phyloP scores from a whole-genome alignment of 2,329 filamentous ascomycete genomes.

The Fusarium sterilihyphosum region DNA sequence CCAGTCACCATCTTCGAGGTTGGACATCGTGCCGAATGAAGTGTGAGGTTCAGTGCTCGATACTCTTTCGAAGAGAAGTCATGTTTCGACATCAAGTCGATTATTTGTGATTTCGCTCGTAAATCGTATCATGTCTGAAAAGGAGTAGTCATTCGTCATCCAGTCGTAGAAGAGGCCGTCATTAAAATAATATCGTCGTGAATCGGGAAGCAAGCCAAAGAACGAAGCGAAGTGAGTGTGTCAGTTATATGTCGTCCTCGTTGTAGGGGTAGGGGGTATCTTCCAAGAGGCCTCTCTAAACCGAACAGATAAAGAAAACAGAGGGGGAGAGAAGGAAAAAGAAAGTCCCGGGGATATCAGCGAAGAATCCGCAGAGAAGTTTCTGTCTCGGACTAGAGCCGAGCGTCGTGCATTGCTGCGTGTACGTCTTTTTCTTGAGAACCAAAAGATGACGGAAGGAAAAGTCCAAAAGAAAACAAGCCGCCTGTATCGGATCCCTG shows the following conservation, averaged over 20 bases:
- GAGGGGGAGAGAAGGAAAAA: constrained; percentile 28
- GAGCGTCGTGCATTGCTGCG: constrained; percentile 71
- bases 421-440: constrained; percentile 65
- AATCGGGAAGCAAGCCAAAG: constrained; percentile 53
- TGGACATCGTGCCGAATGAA: constrained; percentile 46
- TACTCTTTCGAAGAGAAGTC: constrained; percentile 44
- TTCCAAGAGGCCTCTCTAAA: constrained; percentile 44
- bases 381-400: constrained; percentile 60
- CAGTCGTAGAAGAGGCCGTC: constrained; percentile 55
- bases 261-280: constrained; percentile 35
- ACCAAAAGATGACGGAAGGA: constrained; percentile 44
- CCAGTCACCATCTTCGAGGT: constrained; percentile 30
- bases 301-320: constrained; percentile 39
- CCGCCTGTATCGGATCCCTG: constrained; percentile 60
- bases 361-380: constrained; percentile 54
- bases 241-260: constrained; percentile 30
- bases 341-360: constrained; percentile 45
- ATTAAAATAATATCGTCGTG: constrained; percentile 52
- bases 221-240: constrained; percentile 53
- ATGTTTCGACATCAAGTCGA: constrained; percentile 49
- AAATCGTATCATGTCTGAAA: constrained; percentile 47
- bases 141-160: constrained; percentile 51
- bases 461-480: constrained; percentile 51
- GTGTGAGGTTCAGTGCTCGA: constrained; percentile 39
- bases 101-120: constrained; percentile 43